These are phyloP conservation scores for Fistulifera solaris DNA, from an alignment of 108 stramenopile species.

Conservation along the genomic window DNA sequence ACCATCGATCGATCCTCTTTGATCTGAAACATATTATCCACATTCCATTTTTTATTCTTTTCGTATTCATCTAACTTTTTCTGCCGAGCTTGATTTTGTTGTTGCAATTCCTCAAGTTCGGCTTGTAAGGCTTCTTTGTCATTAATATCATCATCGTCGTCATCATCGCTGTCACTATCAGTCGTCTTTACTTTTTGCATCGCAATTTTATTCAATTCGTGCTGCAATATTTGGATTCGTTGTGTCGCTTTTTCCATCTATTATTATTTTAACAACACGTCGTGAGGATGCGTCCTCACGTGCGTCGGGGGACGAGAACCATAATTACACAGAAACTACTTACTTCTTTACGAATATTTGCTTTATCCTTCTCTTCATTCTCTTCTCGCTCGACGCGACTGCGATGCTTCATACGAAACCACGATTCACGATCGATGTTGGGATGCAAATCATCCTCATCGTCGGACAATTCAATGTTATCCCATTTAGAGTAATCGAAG, in stretches of 20 bases:
- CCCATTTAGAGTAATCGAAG: constrained; percentile 98
- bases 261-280: background rate
- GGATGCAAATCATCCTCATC: constrained; percentile 99
- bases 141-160: constrained; percentile 78
- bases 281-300: background rate
- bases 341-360: constrained; percentile 67
- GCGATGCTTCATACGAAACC: constrained; percentile 95
- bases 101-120: constrained; percentile 68
- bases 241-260: constrained; percentile 76
- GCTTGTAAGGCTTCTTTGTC: constrained; percentile 72
- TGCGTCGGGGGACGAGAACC: background rate
- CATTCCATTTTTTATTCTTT: constrained; percentile 96
- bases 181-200: constrained; percentile 14
- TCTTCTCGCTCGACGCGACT: constrained; percentile 91
- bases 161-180: constrained; percentile 39
- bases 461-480: constrained; percentile 94
- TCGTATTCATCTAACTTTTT: constrained; percentile 83
- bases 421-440: constrained; percentile 96
- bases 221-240: constrained; percentile 73
- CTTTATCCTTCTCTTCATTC: constrained; percentile 80
- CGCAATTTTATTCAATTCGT: constrained; percentile 38
- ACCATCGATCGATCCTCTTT: constrained; percentile 90
- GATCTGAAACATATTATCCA: constrained; percentile 94
- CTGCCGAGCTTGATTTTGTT: constrained; percentile 46
- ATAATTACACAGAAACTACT: constrained; percentile 10